A percentile compares a stretch with the other conserved stretches of the same genome.
Evolutionary conservation across 257 asterid genomes (phyloP).

Genomic region (Salvia rosmarinus): DNA sequence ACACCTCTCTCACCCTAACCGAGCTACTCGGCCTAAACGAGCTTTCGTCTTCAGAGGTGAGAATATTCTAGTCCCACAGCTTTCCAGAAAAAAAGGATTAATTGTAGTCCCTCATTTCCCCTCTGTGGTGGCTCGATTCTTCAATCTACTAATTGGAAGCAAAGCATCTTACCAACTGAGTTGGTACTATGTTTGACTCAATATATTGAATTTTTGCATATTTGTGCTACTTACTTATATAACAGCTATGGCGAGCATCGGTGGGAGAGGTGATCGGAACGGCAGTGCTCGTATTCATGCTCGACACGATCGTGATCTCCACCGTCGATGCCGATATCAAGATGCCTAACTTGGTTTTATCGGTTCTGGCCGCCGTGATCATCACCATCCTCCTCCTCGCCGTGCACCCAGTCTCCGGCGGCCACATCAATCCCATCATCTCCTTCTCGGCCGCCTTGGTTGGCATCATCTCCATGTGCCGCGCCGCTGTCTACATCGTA

Average conservation of each 20-base stretch:
- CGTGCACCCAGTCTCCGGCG: constrained; percentile 78
- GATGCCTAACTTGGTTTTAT: constrained; percentile 59
- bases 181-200: no score
- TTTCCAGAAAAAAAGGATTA: no score
- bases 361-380: constrained; percentile 56
- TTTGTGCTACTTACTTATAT: no score
- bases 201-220: no score
- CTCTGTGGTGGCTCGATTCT: no score
- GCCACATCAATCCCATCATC: constrained; percentile 80
- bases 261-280: constrained; percentile 73
- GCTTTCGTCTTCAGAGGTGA: constrained; percentile 53
- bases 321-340: constrained; percentile 50
- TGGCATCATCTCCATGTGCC: constrained; percentile 67
- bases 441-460: constrained; percentile 76
- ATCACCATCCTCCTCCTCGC: constrained; percentile 66
- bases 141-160: no score
- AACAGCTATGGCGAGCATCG: constrained; percentile 62
- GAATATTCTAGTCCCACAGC: no score
- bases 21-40: constrained; percentile 63
- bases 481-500: constrained; percentile 54
- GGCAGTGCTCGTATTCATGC: constrained; percentile 67
- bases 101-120: no score
- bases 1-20: constrained; percentile 34
- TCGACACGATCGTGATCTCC: constrained; percentile 70
- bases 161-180: no score